These are phyloP conservation scores for Aspergillus mulundensis DNA, from an alignment of 495 filamentous ascomycete genomes.

Conservation along the genomic window DNA sequence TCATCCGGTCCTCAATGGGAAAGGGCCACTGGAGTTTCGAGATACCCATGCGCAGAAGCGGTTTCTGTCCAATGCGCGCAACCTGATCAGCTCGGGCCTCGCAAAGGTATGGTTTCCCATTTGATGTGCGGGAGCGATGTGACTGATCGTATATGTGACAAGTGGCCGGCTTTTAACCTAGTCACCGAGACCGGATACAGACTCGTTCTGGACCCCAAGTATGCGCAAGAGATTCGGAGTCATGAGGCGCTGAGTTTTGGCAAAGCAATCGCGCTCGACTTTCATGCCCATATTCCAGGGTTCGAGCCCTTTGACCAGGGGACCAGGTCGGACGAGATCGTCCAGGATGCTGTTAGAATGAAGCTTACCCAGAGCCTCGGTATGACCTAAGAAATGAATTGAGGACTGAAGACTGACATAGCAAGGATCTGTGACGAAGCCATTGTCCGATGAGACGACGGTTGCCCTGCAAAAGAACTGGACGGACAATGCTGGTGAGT, in stretches of 20 bases:
- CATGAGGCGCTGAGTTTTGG: constrained; percentile 13
- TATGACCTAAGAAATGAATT: neutral
- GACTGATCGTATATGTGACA: neutral
- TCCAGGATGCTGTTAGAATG: constrained; percentile 16
- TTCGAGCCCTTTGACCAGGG: constrained; percentile 34
- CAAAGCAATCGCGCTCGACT: neutral
- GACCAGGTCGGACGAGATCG: neutral
- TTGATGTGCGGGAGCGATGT: too few relatives aligned
- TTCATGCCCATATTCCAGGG: constrained; percentile 27
- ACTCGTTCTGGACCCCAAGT: constrained; percentile 16
- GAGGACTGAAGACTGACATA: neutral
- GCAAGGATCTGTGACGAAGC: constrained; percentile 12
- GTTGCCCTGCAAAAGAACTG: constrained; percentile 7
- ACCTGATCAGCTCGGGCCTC: constrained; percentile 1
- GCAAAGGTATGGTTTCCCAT: neutral
- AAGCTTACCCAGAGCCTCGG: constrained; percentile 20
- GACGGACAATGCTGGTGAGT: constrained; percentile 15
- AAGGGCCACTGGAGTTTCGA: neutral
- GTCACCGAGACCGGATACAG: constrained; percentile 14
- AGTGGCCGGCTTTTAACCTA: constrained; percentile 14
- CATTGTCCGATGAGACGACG: constrained; percentile 16
- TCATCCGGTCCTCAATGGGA: neutral
- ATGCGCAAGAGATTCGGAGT: constrained; percentile 20
- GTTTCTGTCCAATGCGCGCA: neutral
- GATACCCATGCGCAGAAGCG: neutral